Evolutionary conservation across 352 stramenopile species (phyloP).

Genomic region (Phytophthora aleatoria): DNA sequence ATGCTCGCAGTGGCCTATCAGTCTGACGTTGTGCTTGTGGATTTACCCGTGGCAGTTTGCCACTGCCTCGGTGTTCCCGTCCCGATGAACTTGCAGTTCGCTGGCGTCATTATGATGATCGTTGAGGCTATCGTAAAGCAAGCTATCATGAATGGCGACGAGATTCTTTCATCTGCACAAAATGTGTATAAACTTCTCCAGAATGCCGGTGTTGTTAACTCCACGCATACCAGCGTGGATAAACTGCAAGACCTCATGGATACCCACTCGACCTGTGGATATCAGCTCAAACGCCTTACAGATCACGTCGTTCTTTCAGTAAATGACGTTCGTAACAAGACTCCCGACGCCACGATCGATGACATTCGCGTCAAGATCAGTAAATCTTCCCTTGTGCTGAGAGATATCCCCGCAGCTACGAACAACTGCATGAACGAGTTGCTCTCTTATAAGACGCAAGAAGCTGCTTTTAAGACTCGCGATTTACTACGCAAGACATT

Average conservation of each 20-base stretch:
- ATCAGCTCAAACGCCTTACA: constrained; percentile 31
- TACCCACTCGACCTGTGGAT: constrained; percentile 27
- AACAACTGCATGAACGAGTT: constrained; percentile 31
- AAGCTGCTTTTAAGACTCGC: constrained; percentile 21
- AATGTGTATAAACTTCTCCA: constrained; percentile 26
- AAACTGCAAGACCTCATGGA: constrained; percentile 30
- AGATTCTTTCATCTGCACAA: constrained; percentile 24
- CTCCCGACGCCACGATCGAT: constrained; percentile 11
- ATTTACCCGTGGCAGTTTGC: constrained; percentile 53
- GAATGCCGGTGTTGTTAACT: constrained; percentile 17
- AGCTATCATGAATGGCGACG: constrained; percentile 23
- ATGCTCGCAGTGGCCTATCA: constrained; percentile 22
- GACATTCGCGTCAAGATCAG: constrained; percentile 25
- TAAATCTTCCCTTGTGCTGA: constrained; percentile 22
- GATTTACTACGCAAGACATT: constrained; percentile 29
- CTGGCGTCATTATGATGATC: constrained; percentile 13
- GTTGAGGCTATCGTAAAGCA: constrained; percentile 30
- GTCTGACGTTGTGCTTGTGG: constrained; percentile 50
- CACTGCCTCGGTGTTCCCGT: constrained; percentile 49
- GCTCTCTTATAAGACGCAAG: constrained; percentile 15
- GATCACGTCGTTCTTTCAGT: constrained; percentile 26
- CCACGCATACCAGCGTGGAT: constrained; percentile 14
- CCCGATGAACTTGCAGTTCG: constrained; percentile 17
- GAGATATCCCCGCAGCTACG: constrained; percentile 15
- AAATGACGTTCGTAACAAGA: constrained; percentile 16